A percentile compares a stretch with the other conserved stretches of the same genome.
Conservation (phyloP, 1,284 basidiomycete genomes). For the Rhodotorula glutinis region DNA sequence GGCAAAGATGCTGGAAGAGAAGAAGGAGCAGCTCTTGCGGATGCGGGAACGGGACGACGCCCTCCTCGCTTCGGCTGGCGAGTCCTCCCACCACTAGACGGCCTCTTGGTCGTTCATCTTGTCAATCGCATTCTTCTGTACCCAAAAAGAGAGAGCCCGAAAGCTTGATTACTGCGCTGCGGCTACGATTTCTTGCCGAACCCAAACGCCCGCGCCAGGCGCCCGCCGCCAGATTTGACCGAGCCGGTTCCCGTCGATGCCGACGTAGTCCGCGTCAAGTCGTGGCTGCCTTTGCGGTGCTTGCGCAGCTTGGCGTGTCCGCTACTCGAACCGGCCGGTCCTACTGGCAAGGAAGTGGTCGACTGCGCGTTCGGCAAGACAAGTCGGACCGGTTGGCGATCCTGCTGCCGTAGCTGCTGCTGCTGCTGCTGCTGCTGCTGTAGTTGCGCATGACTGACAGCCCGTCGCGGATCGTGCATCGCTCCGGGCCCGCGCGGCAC, state of each 20-base stretch:
- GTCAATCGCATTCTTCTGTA: neutral
- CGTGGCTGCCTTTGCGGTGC: neutral
- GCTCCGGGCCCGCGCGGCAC: neutral
- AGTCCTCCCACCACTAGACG: conserved; percentile 2
- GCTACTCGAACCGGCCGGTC: neutral
- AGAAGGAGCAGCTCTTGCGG: conserved; percentile 39
- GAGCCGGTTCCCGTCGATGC: no score
- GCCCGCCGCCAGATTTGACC: neutral
- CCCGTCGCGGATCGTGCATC: neutral
- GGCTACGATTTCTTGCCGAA: conserved; percentile 1
- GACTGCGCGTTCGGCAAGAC: neutral
- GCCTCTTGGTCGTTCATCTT: neutral
- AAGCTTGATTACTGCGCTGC: no score
- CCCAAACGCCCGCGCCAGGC: conserved; percentile 6
- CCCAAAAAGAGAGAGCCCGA: neutral
- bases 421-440: neutral
- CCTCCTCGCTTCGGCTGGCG: conserved; percentile 5
- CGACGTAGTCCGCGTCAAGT: neutral
- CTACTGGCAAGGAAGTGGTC: neutral
- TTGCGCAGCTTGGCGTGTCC: conserved; percentile 5
- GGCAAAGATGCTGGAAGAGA: conserved; percentile 32
- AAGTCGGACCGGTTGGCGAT: no score
- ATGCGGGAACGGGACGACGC: conserved; percentile 32
- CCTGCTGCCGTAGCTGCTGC: no score
- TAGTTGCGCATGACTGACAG: neutral